These are phyloP conservation scores for Cryptococcus sp. DNA, from an alignment of 1,284 basidiomycete species.

Conservation along the genomic window DNA sequence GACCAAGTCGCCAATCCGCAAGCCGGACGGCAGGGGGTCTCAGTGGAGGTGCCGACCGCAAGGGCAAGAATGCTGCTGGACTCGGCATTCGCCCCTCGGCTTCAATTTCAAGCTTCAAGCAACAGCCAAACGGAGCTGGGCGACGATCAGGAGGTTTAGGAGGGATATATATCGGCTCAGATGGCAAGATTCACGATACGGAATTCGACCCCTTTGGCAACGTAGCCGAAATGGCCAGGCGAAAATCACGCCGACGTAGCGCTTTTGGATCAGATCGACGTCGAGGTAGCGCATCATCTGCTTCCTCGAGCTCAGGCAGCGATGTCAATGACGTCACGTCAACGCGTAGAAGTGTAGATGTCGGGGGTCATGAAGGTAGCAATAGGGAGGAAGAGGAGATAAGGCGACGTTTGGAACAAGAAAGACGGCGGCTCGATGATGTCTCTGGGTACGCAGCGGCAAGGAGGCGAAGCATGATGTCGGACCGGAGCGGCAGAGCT, in stretches of 20 bases:
- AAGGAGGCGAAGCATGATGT: slow-evolving; percentile 40
- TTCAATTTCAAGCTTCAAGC: slow-evolving; percentile 25
- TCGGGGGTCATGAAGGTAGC: slow-evolving; percentile 8
- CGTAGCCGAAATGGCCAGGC: slow-evolving; percentile 43
- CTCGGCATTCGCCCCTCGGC: slow-evolving; percentile 18
- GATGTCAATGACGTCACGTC: slow-evolving; percentile 17
- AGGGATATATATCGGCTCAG: slow-evolving; percentile 49
- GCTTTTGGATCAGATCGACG: slow-evolving; percentile 46
- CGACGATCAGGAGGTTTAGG: slow-evolving; percentile 9
- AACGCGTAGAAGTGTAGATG: slow-evolving; percentile 15
- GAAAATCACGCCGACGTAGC: slow-evolving; percentile 39
- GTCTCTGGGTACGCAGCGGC: slow-evolving; percentile 44
- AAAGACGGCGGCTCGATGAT: slow-evolving; percentile 44
- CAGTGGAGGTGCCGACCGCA: slow-evolving; percentile 19
- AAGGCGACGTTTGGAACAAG: slow-evolving; percentile 37
- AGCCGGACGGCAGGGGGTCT: slow-evolving; percentile 39
- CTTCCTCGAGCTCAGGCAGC: slow-evolving; percentile 18
- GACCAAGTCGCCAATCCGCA: slow-evolving; percentile 29
- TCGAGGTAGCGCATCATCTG: slow-evolving; percentile 22
- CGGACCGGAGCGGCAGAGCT: slow-evolving; percentile 36
- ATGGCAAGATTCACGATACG: slow-evolving; percentile 50
- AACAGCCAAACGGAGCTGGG: slow-evolving; percentile 1
- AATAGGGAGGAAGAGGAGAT: slow-evolving; percentile 39
- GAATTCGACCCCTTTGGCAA: slow-evolving; percentile 53
- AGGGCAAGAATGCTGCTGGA: slow-evolving; percentile 18